A percentile compares a stretch with the other conserved stretches of the same genome.
phyloP scores from a whole-genome alignment of 495 filamentous ascomycete species.

The Aspergillus ostianus region DNA sequence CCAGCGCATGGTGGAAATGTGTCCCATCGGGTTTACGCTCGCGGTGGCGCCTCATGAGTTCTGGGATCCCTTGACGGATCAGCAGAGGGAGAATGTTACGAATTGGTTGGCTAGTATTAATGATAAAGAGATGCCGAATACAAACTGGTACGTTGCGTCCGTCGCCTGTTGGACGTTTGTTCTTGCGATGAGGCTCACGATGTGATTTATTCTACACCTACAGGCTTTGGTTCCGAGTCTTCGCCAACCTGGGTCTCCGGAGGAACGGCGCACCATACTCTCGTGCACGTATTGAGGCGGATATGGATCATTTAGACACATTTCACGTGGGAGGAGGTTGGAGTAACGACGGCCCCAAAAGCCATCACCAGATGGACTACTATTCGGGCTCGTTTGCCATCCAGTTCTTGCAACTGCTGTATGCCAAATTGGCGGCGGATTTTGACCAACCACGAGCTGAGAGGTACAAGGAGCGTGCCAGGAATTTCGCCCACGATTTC shows the following conservation, averaged over 20 bases:
- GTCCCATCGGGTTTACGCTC: conserved; percentile 65
- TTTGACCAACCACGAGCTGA: conserved; percentile 65
- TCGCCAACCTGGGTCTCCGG: conserved; percentile 74
- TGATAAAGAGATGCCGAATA: conserved; percentile 67
- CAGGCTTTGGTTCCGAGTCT: conserved; percentile 75
- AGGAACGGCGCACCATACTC: conserved; percentile 67
- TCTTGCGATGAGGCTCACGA: conserved; percentile 1
- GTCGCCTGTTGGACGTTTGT: background rate
- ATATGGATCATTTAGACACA: conserved; percentile 73
- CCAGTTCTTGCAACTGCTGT: conserved; percentile 73
- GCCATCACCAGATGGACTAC: conserved; percentile 78
- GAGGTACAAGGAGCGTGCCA: conserved; percentile 66
- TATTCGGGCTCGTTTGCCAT: conserved; percentile 81
- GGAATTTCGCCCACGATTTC: conserved; percentile 64
- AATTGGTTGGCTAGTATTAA: conserved; percentile 71
- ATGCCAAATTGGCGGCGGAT: conserved; percentile 68
- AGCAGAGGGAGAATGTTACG: conserved; percentile 60
- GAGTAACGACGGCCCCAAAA: conserved; percentile 77
- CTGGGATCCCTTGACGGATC: conserved; percentile 62
- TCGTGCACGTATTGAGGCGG: conserved; percentile 62
- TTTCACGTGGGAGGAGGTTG: conserved; percentile 78
- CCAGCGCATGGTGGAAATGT: conserved; percentile 85
- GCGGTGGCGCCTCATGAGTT: conserved; percentile 60
- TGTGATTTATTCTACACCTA: background rate
- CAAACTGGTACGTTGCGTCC: conserved; percentile 45